A percentile compares a stretch with the other conserved stretches of the same genome.
phyloP scores from a whole-genome alignment of 768 basidiomycete species.

The Pholiota conissans region DNA sequence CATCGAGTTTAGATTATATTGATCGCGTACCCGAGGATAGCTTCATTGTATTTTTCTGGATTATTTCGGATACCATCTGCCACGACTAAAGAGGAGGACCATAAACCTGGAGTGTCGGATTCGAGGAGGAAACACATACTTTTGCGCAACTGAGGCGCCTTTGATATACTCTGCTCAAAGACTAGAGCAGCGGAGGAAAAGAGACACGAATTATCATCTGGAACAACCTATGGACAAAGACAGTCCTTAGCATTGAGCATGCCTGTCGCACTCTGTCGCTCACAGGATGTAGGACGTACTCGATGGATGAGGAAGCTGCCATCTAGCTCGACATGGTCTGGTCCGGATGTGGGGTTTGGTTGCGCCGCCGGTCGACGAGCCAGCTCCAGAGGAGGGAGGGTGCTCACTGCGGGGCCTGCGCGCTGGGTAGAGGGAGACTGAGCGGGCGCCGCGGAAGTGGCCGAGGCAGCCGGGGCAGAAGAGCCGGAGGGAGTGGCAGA shows the following conservation, averaged over 20 bases:
- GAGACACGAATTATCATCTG: constrained; percentile 97
- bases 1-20: no score
- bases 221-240: constrained; percentile 61
- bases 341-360: constrained; percentile 32
- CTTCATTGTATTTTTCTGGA: constrained; percentile 75
- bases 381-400: constrained; percentile 16
- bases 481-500: constrained; percentile 18
- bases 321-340: constrained; percentile 60
- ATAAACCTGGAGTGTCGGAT: not conserved
- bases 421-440: constrained; percentile 7
- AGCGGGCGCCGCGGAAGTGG: not conserved
- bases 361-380: constrained; percentile 3
- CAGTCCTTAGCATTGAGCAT: no score
- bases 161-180: constrained; percentile 80
- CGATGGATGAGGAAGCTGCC: constrained; percentile 74
- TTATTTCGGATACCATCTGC: constrained; percentile 78
- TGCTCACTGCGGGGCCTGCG: not conserved
- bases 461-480: not conserved
- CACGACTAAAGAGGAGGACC: constrained; percentile 57
- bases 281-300: constrained; percentile 35
- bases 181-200: constrained; percentile 86
- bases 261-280: no score
- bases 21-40: constrained; percentile 87
- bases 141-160: constrained; percentile 69
- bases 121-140: constrained; percentile 44